Base-by-base conservation (phyloP, 1,284 basidiomycete species). In the Ustilago loliicola region DNA sequence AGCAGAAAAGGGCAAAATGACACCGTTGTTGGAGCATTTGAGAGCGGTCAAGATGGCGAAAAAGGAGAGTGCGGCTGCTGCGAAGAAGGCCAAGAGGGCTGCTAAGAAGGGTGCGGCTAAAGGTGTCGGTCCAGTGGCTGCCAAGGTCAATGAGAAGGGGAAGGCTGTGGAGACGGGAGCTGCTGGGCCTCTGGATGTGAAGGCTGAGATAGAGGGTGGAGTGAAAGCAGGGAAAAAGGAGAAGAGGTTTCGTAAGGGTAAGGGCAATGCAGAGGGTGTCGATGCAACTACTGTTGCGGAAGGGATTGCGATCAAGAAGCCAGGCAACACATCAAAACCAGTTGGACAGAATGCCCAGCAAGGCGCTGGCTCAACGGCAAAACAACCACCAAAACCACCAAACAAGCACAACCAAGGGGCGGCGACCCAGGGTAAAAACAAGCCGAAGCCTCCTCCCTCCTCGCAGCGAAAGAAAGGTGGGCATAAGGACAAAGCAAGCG, bases 1-100 rank as follows among this genome's bases (percentile, higher is more conserved):
- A 10, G 45, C 29, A 13, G 51, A 60, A 17, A 69, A 69, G 27
- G 61, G 67, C 13, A 80, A 77, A 48, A 59, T 58, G 29, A 81
- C 82, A 0, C 81, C 82, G n/a, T 55, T 83, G 27, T 61, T 84
- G 45, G 78, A 82, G 40, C 80, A 84, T 60, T 60, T 84, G 32
- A 61, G 82, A 2, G 63, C 66, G 13, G 52, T 72, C 48, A 73
- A 81, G 55, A 50, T 66, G 45, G 78, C 76, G 8, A 67, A 59
- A 40, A 40, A 61, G 34, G 80, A 76, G 32, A 57, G 70, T 17
- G 58, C 69, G 1, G 75, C 73, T 2, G 58, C 64, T 23, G 55
- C 57, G n/a, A 76, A 65, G 30, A 63, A 60, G 56, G 62, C 73
- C 21, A 69, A 77, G 48, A 79, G 72, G 53, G 19, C 57, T 36